Evolutionary conservation across 1,284 basidiomycete species (phyloP).

Genomic region (Puccinia brachypodii): DNA sequence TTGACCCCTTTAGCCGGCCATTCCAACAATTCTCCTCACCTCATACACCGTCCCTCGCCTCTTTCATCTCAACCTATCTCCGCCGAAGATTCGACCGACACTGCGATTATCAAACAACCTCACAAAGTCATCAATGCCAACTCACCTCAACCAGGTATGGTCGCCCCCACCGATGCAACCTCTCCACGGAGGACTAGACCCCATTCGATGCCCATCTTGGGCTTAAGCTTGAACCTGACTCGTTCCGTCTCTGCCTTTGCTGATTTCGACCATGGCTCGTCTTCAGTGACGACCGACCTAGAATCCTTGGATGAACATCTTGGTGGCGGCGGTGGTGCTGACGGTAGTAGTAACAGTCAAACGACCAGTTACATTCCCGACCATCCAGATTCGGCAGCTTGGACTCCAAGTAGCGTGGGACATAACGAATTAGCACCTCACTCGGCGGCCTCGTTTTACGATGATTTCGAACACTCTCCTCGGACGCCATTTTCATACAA

Average conservation of each 20-base stretch:
- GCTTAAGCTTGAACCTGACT: constrained; percentile 28
- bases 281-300: constrained; percentile 35
- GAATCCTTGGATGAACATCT: not conserved
- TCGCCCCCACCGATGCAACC: constrained; percentile 47
- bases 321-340: no score
- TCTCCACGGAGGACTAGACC: constrained; percentile 40
- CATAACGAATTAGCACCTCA: constrained; percentile 41
- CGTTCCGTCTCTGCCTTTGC: constrained; percentile 10
- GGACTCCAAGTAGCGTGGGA: constrained; percentile 41
- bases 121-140: constrained; percentile 46
- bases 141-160: constrained; percentile 45
- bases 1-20: not conserved
- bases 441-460: constrained; percentile 22
- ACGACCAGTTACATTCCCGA: constrained; percentile 44
- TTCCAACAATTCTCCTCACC: constrained; percentile 8
- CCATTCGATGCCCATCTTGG: constrained; percentile 43
- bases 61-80: not conserved
- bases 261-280: constrained; percentile 32
- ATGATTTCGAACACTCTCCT: constrained; percentile 49
- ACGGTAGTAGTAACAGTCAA: not conserved
- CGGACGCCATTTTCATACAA: constrained; percentile 64
- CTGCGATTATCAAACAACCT: constrained; percentile 26
- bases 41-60: not conserved
- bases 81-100: not conserved
- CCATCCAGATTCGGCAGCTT: constrained; percentile 19